Base-by-base conservation (phyloP, 148 eudicot genomes). In the Rhododendron molle region DNA sequence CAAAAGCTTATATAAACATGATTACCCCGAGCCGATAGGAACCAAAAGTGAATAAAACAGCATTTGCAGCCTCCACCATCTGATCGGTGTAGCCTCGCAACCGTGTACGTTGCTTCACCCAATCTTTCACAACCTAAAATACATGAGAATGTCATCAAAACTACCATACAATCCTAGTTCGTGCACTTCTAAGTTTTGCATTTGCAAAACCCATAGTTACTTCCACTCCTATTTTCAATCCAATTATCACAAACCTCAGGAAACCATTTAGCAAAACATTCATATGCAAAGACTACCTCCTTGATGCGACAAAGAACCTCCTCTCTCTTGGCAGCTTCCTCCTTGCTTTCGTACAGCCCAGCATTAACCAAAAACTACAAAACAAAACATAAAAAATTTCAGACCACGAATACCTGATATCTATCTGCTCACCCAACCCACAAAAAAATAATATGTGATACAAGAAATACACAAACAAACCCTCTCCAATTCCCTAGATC, bases 51-150 rank as follows among this genome's bases (percentile, higher is more conserved):
- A 93, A 91, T 83, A 95, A 88, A 36, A 92, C 90, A n/a, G 97
- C 99, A 93, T 95, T 96, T 80, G 99, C 94, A 84, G 91, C 93
- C 88, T 93, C 96, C 58, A 94, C 97, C 98, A 94, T 96, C 89
- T 93, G 95, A 86, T 94, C 96, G 13, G 95, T 90, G 84, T 96
- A 96, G 71, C 99, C 99, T 90, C 90, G 90, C 89, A 93, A 11
- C 32, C 92, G 94, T 67, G 98, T 96, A 79, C 95, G 92, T 20
- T 91, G 91, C 87, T 95, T 96, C 78, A 96, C 99, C 99, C 99
- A 96, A 54, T 92, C 96, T 65, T 88, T 91, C 73, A 93, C 98
- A 87, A 95, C 90, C 99, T 95, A 93, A 80, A 88, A 40, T 46
- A 13, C n/a, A 76, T 0, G 86, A 50, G 76, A 3, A 9, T 7